Evolutionary conservation across 1,284 basidiomycete species (phyloP).

Genomic region (Puccinia coronata): DNA sequence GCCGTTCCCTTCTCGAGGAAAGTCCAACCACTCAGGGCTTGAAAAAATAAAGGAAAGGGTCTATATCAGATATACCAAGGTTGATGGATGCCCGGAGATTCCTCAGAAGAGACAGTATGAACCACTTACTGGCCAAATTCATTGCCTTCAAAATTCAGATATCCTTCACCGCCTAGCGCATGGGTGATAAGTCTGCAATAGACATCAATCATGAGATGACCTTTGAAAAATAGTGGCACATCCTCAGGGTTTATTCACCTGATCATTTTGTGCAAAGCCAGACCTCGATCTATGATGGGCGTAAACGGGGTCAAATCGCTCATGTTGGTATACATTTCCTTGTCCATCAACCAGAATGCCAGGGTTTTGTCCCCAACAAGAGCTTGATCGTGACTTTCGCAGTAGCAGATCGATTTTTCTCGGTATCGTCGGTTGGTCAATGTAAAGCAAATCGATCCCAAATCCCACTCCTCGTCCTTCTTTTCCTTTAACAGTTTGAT

Average conservation of each 20-base stretch:
- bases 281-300: constrained; percentile 79
- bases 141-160: constrained; percentile 97
- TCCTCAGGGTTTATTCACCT: constrained; percentile 64
- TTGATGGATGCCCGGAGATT: constrained; percentile 83
- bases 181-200: constrained; percentile 76
- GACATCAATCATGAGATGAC: neutral
- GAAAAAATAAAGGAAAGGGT: neutral
- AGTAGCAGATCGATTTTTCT: constrained; percentile 91
- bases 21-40: constrained; percentile 80
- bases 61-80: constrained; percentile 6
- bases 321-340: constrained; percentile 99
- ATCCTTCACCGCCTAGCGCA: constrained; percentile 90
- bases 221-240: neutral
- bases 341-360: constrained; percentile 99
- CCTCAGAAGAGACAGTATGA: constrained; percentile 58
- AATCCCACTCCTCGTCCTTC: constrained; percentile 82
- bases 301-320: constrained; percentile 84
- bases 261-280: constrained; percentile 96
- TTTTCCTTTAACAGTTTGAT: constrained; percentile 97
- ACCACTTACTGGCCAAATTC: constrained; percentile 53
- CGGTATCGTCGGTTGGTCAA: constrained; percentile 83
- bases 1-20: constrained; percentile 89
- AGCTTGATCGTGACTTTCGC: constrained; percentile 96
- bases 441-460: constrained; percentile 83
- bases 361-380: constrained; percentile 97